phyloP scores from a whole-genome alignment of 257 asterid species.

The Ocimum tenuiflorum region DNA sequence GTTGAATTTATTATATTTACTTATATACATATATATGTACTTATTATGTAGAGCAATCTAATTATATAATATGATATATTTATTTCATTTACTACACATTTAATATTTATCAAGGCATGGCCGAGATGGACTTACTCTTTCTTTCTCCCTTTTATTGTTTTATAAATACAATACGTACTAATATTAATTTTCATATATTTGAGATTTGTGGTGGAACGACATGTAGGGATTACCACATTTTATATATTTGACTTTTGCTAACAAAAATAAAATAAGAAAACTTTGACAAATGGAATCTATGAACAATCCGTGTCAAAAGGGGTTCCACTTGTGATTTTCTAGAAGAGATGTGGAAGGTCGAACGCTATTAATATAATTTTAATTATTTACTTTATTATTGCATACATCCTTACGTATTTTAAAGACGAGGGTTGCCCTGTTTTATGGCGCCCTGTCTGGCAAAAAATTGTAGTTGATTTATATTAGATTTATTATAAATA shows the following conservation, averaged over 20 bases:
- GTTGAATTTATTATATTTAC: no score
- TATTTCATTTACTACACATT: no score
- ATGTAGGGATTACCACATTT: not conserved
- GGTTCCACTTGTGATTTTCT: conserved; percentile 10
- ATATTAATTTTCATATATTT: not conserved
- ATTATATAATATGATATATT: no score
- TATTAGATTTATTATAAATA: not conserved
- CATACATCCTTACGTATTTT: no score
- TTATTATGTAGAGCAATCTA: no score
- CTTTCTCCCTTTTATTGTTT: no score
- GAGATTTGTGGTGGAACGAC: not conserved
- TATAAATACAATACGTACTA: not conserved
- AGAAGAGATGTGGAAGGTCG: not conserved
- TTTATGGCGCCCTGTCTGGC: conserved; percentile 11
- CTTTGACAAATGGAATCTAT: not conserved
- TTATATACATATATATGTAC: no score
- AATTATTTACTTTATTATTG: no score
- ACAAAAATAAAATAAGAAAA: not conserved
- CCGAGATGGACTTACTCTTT: no score
- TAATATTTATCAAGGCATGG: no score
- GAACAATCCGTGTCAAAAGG: not conserved
- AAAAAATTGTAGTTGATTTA: not conserved
- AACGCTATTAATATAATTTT: not conserved
- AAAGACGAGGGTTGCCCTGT: not conserved
- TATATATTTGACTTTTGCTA: not conserved